Percentiles rank a stretch among this genome's conserved stretches.
Evolutionary conservation across 345 rosid genomes (phyloP).

Genomic region (Garcia nutans): DNA sequence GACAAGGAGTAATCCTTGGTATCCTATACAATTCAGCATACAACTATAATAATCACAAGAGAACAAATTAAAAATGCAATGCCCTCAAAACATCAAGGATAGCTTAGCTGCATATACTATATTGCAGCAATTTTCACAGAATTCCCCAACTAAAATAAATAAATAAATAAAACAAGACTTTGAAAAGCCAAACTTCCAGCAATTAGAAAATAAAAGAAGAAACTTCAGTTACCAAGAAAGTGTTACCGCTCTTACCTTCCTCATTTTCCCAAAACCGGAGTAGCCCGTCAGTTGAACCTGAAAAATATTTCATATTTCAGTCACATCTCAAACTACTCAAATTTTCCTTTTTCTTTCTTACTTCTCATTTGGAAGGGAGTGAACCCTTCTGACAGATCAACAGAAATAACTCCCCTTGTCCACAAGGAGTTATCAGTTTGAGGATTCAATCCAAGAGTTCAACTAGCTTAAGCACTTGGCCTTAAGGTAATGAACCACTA

Average conservation of each 20-base stretch:
- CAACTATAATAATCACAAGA: background rate
- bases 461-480: background rate
- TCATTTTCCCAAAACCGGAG: conserved; percentile 98
- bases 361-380: background rate
- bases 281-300: conserved; percentile 98
- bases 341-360: background rate
- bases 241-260: conserved; percentile 53
- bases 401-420: background rate
- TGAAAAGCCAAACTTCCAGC: background rate
- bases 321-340: conserved; percentile 5
- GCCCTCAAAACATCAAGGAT: background rate
- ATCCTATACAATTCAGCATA: too few relatives aligned
- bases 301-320: conserved; percentile 25
- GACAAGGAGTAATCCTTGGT: too few relatives aligned
- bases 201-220: background rate
- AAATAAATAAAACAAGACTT: conserved; percentile 6
- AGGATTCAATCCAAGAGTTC: background rate
- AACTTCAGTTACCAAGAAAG: background rate
- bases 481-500: background rate
- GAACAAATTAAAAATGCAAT: background rate
- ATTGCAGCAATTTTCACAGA: background rate
- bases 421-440: background rate
- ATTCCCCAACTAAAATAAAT: background rate
- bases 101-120: background rate
- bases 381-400: background rate